Evolutionary conservation across 495 filamentous ascomycete genomes (phyloP), one percentile per base, ranked within the genome.

Genomic region (Xylaria intraflava): DNA sequence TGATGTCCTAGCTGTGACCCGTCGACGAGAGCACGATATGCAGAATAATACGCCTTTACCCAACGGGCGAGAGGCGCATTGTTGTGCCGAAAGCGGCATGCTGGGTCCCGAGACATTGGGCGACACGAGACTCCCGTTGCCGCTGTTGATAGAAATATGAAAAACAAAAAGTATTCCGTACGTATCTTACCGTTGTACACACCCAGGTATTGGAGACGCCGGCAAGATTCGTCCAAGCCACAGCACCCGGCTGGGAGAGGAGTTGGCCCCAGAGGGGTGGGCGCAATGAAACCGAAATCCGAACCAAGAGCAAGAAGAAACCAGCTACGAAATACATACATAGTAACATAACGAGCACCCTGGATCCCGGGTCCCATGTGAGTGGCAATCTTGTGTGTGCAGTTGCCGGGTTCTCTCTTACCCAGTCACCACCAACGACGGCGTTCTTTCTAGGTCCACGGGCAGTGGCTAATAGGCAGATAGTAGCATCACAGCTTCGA

Each of bases 101-200:
- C 35, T 35, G n/a, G 6, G 31, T 33, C 33, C 50, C 51, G 42
- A 40, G 43, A 30, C 40, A 36, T 35, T 52, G 19, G 38, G 49
- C 41, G 38, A 26, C 29, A n/a, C n/a, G n/a, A n/a, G n/a, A n/a
- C n/a, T n/a, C n/a, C 27, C 27, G 27, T 29, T 29, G 9, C 27
- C 27, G n/a, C n/a, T 7, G 12, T 26, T 19, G 38, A 36, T 33
- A 31, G 33, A 51, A 10, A 51, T 14, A 12, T 12, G 19, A 36
- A 22, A 17, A 24, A 20, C 22, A 26, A 50, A 51, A 22, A 38
- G 22, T 42, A 11, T 31, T 42, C 0, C 31, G 24, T 42, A 6
- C 22, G 3, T 7, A 1, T 19, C 24, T 17, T 8, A 38, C 33
- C 31, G n/a, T 10, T 44, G 6, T 40, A 36, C 47, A 50, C 36